Conservation (phyloP, 768 basidiomycete genomes). For the Kwoniella shandongensis region DNA sequence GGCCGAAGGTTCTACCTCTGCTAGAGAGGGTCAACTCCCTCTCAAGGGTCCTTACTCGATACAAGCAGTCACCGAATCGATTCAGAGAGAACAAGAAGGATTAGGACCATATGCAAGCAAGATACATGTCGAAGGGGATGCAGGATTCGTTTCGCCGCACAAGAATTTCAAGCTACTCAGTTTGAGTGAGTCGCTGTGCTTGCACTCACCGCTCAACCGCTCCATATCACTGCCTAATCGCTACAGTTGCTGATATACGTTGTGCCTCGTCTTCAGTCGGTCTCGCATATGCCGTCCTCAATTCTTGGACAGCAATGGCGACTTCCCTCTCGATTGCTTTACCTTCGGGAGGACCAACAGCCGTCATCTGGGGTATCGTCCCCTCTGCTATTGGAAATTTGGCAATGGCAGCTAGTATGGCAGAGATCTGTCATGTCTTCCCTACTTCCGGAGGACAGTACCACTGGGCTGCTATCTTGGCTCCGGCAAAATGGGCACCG, state of each 20-base stretch:
- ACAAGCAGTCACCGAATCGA: conserved; percentile 20
- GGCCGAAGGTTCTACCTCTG: too few species aligned
- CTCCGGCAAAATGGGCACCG: conserved; percentile 35
- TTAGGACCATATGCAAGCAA: conserved; percentile 16
- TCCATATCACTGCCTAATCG: too few species aligned
- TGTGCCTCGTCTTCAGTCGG: conserved; percentile 22
- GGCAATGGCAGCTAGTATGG: conserved; percentile 41
- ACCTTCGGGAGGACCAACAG: conserved; percentile 42
- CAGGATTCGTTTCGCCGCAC: neutral
- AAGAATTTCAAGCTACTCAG: conserved; percentile 26
- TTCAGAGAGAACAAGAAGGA: conserved; percentile 22
- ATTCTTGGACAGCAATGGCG: conserved; percentile 47
- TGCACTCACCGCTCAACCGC: too few species aligned
- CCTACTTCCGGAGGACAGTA: conserved; percentile 43
- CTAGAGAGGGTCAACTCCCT: too few species aligned
- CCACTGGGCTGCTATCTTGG: conserved; percentile 41
- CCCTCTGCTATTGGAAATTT: conserved; percentile 39
- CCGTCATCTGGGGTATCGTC: conserved; percentile 44
- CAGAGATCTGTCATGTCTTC: conserved; percentile 37
- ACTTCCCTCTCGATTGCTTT: conserved; percentile 36
- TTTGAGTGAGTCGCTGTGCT: conserved; percentile 26
- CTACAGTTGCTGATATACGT: too few species aligned
- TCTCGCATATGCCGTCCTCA: conserved; percentile 41
- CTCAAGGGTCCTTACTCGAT: conserved; percentile 20
- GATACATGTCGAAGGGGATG: neutral